Evolutionary conservation across 768 basidiomycete genomes (phyloP), one percentile per base, ranked within the genome.

Genomic region (Rhizopogon vulgaris): DNA sequence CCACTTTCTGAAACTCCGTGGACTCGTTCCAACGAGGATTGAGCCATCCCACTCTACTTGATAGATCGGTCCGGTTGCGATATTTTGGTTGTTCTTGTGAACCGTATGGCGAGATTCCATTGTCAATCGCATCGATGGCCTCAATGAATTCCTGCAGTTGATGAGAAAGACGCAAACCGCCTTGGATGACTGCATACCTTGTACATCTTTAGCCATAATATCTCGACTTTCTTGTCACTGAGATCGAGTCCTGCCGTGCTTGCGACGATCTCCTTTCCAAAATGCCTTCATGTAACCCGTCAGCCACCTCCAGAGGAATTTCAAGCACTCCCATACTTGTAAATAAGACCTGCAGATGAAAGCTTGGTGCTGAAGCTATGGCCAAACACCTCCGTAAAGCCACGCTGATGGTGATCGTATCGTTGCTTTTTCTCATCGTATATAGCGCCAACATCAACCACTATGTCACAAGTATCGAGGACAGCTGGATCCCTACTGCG

Each of bases 381-480:
- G 2, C 93, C 95, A 64, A 99, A 96, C 24, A 89, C 79, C 64
- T 95, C 89, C 6, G 74, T 75, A 68, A 99, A 99, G 0, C 88
- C 94, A 38, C 94, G 82, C 63, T 99, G 95, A 64, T 99, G 95
- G 64, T 99, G 95, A 68, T 99, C 95, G 66, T 92, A 99, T 37
- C 87, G 78, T 49, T 85, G 80, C 51, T 76, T 82, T 54, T 72
- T 72, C 62, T 84, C 82, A 51, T 95, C 91, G 67, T 97, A 99
- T 22, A 89, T 78, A 6, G 89, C 94, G 9, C 96, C 94, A 46
- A 99, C 94, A 63, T 99, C 95, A 22, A 98, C 92, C 28, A 99
- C 90, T 62, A 99, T 93, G 65, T 94, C 86, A 67, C 94, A 94
- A 6, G 82, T 75, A 54, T 84, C 83, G 32, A 94, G 77, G 14